Evolutionary conservation across 169 alveolate genomes (phyloP).

Genomic region (Plasmodium gallinaceum): DNA sequence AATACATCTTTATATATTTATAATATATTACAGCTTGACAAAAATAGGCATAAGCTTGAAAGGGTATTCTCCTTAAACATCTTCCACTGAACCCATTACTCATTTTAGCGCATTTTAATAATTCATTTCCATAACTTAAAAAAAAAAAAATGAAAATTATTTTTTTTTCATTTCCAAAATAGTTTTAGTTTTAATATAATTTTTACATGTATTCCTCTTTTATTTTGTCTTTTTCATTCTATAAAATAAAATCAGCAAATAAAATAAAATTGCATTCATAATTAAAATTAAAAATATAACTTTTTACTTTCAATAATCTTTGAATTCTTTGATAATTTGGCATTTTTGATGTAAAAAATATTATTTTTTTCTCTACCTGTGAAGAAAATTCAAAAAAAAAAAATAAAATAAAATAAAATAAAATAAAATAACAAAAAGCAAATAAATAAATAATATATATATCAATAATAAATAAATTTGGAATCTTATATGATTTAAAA

Average conservation of each 20-base stretch:
- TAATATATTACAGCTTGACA: slow-evolving; percentile 71
- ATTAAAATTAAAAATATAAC: not conserved
- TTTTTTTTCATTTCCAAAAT: not conserved
- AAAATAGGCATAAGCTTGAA: slow-evolving; percentile 81
- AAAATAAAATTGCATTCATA: not conserved
- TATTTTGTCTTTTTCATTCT: slow-evolving; percentile 29
- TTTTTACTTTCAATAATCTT: slow-evolving; percentile 32
- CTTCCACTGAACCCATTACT: slow-evolving; percentile 85
- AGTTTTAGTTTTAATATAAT: not conserved
- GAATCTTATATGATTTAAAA: not conserved
- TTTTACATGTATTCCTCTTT: slow-evolving; percentile 55
- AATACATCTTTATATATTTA: too few species aligned
- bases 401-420: slow-evolving; percentile 3
- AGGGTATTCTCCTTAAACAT: slow-evolving; percentile 86
- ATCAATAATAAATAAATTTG: slow-evolving; percentile 6
- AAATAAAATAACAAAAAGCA: not conserved
- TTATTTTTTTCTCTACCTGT: slow-evolving; percentile 66
- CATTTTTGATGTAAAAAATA: slow-evolving; percentile 30
- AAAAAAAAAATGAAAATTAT: not conserved
- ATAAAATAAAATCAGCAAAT: not conserved
- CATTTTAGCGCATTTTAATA: slow-evolving; percentile 74
- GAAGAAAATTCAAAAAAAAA: slow-evolving; percentile 17
- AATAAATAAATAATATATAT: not conserved
- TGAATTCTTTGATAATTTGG: slow-evolving; percentile 51
- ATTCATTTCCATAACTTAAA: slow-evolving; percentile 41